Evolutionary conservation across 176 grass and related monocot species (phyloP), one percentile per base, ranked within the genome.

Genomic region (Eremochloa ophiuroides): DNA sequence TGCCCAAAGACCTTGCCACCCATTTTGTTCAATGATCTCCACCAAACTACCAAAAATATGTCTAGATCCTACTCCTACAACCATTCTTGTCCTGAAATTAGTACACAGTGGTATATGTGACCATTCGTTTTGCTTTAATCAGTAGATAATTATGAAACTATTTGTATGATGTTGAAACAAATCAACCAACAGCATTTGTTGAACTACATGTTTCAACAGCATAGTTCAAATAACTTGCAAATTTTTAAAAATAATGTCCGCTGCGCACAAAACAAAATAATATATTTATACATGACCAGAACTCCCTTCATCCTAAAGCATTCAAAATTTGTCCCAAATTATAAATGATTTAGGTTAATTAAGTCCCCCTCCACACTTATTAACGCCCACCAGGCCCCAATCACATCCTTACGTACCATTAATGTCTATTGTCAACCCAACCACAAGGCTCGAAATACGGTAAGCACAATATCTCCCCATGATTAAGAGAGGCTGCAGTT

Each of bases 1-100:
- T 1, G 89, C 94, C 94, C 91, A 97, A 72, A 94, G 94, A 40
- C 91, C 94, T 81, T 69, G 82, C 91, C 89, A 97, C 14, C 94
- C 91, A 81, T 84, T 85, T 39, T 94, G 76, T 72, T 84, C 81
- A 18, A 97, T 83, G 75, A 92, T 88, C 82, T 94, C 91, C 27
- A 74, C 37, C 60, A 97, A 83, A 80, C 66, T 89, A 39, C 87
- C 91, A 50, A 73, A 38, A 33, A 97, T 97, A 80, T 89, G 79
- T 22, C 88, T 91, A 17, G 94, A 94, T 35, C 94, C 94, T 38
- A 97, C 91, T 62, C 91, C 91, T n/a, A 97, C 91, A 31, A 97
- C 76, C 91, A 97, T 97, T 80, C 91, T 93, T 76, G 91, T 94
- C 82, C 91, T 92, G 89, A 56, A 86, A 86, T 62, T 18, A 72